phyloP scores from a whole-genome alignment of 2,329 filamentous ascomycete species.

The Hawksworthiomyces lignivorus region DNA sequence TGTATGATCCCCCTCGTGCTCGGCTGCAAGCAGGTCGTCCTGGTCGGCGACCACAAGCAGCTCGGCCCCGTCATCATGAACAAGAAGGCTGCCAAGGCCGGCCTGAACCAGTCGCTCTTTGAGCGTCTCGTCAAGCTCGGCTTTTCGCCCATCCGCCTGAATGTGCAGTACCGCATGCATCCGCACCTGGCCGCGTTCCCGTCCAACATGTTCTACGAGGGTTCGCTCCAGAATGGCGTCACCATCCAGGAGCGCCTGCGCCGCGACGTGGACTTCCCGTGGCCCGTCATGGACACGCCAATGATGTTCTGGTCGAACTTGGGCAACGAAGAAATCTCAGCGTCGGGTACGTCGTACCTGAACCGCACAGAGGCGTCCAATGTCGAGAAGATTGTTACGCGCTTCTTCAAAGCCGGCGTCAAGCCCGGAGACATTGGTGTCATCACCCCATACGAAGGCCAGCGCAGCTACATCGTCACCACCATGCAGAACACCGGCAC shows the following conservation, averaged over 20 bases:
- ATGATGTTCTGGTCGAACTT: constrained; percentile 99
- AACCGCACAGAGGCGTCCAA: constrained; percentile 96
- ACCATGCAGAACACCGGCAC: constrained; percentile 98
- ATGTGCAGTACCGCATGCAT: constrained; percentile 98
- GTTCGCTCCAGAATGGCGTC: constrained; percentile 91
- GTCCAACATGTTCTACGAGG: constrained; percentile 99
- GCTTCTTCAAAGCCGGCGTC: constrained; percentile 99
- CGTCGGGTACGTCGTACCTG: constrained; percentile 93
- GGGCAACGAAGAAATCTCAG: constrained; percentile 95
- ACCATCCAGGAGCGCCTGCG: constrained; percentile 82
- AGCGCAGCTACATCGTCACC: constrained; percentile 95
- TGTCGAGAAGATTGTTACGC: constrained; percentile 95
- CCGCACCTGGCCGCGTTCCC: constrained; percentile 95
- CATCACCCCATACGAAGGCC: constrained; percentile 96
- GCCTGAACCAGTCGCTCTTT: constrained; percentile 95
- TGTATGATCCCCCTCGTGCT: constrained; percentile 98
- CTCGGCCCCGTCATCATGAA: constrained; percentile 99
- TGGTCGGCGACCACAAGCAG: constrained; percentile 97
- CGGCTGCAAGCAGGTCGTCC: constrained; percentile 97
- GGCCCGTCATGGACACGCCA: constrained; percentile 86
- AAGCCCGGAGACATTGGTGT: constrained; percentile 90
- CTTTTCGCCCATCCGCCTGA: constrained; percentile 82
- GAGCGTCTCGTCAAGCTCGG: constrained; percentile 92
- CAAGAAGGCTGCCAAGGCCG: constrained; percentile 97
- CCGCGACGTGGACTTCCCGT: constrained; percentile 93